These are phyloP conservation scores for Hypoxylon sp. DNA, from an alignment of 2,329 filamentous ascomycete genomes.

Conservation along the genomic window DNA sequence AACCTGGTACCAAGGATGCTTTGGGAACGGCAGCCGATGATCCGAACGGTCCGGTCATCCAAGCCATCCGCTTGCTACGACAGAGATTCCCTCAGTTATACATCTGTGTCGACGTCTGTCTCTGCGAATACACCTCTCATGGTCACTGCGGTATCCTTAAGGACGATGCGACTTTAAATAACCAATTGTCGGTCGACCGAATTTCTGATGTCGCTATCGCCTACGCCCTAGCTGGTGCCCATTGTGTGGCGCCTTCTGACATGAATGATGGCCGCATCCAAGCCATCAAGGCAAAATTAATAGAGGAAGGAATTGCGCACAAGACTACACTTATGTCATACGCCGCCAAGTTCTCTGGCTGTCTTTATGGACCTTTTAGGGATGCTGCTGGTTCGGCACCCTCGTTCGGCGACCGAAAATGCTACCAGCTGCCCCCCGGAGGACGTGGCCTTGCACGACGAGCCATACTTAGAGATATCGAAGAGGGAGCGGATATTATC, in stretches of 20 bases:
- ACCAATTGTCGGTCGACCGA: conserved; percentile 91
- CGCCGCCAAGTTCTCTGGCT: conserved; percentile 97
- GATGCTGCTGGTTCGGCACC: conserved; percentile 93
- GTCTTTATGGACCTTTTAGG: conserved; percentile 95
- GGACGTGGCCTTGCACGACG: conserved; percentile 91
- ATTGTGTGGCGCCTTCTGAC: conserved; percentile 96
- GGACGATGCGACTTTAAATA: conserved; percentile 94
- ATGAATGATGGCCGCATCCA: conserved; percentile 99
- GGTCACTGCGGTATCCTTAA: conserved; percentile 97
- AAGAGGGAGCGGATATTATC: conserved; percentile 95
- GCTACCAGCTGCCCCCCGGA: conserved; percentile 95
- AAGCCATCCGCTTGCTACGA: conserved; percentile 85
- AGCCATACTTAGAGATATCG: conserved; percentile 90
- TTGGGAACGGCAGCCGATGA: conserved; percentile 94
- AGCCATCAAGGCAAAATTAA: conserved; percentile 97
- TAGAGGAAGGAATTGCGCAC: conserved; percentile 93
- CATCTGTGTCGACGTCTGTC: conserved; percentile 92
- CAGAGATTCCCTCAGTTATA: conserved; percentile 91
- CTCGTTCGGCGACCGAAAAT: conserved; percentile 93
- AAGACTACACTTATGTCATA: conserved; percentile 96
- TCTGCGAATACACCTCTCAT: conserved; percentile 98
- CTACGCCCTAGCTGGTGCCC: conserved; percentile 94
- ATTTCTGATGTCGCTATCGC: conserved; percentile 98
- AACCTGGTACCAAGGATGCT: conserved; percentile 86
- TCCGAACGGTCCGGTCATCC: conserved; percentile 91